phyloP scores from a whole-genome alignment of 345 rosid genomes.

The Microcos paniculata region DNA sequence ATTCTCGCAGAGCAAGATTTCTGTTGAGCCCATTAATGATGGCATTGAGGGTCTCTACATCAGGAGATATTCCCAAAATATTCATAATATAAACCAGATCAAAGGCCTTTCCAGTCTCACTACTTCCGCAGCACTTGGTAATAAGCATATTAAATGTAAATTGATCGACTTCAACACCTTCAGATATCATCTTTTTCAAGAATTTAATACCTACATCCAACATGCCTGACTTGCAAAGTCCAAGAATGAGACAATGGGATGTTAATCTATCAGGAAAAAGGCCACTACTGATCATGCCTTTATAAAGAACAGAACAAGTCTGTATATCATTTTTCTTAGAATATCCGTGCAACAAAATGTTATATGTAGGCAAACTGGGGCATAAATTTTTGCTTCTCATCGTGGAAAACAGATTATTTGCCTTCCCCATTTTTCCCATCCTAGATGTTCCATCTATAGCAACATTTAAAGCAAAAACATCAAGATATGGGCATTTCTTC shows the following conservation, averaged over 20 bases:
- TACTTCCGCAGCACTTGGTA: slow-evolving; percentile 46
- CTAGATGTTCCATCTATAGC: slow-evolving; percentile 57
- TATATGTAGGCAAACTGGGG: slow-evolving; percentile 69
- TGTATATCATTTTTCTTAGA: slow-evolving; percentile 56
- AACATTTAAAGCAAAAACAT: slow-evolving; percentile 54
- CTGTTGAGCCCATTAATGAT: slow-evolving; percentile 49
- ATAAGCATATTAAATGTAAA: slow-evolving; percentile 62
- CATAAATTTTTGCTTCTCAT: slow-evolving; percentile 34
- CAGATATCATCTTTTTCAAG: slow-evolving; percentile 52
- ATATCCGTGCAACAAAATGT: slow-evolving; percentile 76
- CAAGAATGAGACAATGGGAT: slow-evolving; percentile 69
- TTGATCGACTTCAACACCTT: slow-evolving; percentile 49
- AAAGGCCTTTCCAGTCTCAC: slow-evolving; percentile 41
- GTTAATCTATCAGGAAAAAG: slow-evolving; percentile 62
- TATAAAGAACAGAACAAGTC: slow-evolving; percentile 47
- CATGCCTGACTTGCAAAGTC: slow-evolving; percentile 57
- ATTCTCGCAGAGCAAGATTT: slow-evolving; percentile 50
- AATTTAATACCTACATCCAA: slow-evolving; percentile 62
- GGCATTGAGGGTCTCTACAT: slow-evolving; percentile 37
- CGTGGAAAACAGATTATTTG: slow-evolving; percentile 36
- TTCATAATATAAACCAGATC: slow-evolving; percentile 59
- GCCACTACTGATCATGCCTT: slow-evolving; percentile 42
- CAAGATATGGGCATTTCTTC: slow-evolving; percentile 44
- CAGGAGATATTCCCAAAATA: slow-evolving; percentile 43
- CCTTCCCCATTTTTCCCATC: slow-evolving; percentile 56